Conservation (phyloP, 2,329 filamentous ascomycete genomes). For the Aspergillus flavus region DNA sequence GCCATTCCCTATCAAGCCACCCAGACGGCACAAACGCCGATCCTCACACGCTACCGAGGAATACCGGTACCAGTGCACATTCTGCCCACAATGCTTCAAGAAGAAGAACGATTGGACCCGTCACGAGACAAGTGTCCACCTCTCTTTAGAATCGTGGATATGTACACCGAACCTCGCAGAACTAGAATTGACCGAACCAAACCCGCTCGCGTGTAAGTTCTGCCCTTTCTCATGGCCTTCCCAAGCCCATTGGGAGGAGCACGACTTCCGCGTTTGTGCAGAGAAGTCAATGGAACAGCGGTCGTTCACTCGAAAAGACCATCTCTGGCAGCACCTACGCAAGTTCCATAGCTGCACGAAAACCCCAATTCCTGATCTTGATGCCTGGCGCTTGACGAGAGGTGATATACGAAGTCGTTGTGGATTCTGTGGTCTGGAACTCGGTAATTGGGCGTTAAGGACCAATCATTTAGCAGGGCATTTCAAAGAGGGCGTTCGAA, state of each 20-base stretch:
- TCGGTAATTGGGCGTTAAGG: conserved; percentile 55
- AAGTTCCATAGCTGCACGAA: conserved; percentile 58
- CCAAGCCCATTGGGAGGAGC: conserved; percentile 51
- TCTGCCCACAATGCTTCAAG: conserved; percentile 52
- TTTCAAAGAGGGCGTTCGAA: conserved; percentile 56
- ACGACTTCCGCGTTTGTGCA: conserved; percentile 57
- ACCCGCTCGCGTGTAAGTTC: conserved; percentile 46
- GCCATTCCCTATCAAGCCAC: conserved; percentile 21
- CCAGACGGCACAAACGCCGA: neutral
- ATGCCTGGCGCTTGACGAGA: conserved; percentile 56
- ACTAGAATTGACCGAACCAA: conserved; percentile 10
- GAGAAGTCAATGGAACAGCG: conserved; percentile 53
- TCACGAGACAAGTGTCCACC: conserved; percentile 54
- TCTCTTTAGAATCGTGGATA: conserved; percentile 49
- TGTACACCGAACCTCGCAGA: conserved; percentile 29
- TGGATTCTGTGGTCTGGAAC: conserved; percentile 54
- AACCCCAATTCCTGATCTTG: conserved; percentile 52
- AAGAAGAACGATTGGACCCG: conserved; percentile 55
- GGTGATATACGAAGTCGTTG: conserved; percentile 57
- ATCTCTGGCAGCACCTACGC: conserved; percentile 59
- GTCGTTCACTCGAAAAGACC: conserved; percentile 61
- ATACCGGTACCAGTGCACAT: conserved; percentile 49
- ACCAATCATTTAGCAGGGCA: conserved; percentile 58
- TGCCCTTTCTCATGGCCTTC: conserved; percentile 50
- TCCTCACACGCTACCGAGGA: conserved; percentile 5